Percentiles rank a stretch among this genome's conserved stretches.
phyloP scores from a whole-genome alignment of 257 asterid genomes.

The Phtheirospermum japonicum region DNA sequence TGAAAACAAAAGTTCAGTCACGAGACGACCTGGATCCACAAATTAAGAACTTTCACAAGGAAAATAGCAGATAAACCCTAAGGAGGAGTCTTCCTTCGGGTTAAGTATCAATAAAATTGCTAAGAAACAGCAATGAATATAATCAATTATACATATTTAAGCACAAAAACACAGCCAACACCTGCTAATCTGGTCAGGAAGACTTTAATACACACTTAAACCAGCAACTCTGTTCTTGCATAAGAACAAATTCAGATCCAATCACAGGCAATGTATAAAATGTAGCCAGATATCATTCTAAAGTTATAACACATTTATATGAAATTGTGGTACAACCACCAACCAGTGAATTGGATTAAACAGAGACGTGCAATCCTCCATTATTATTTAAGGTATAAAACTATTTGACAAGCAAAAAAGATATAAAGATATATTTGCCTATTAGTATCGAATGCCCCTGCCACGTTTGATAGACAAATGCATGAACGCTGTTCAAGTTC shows the following conservation, averaged over 20 bases:
- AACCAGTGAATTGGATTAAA: neutral
- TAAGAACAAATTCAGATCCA: conserved; percentile 6
- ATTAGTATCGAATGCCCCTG: neutral
- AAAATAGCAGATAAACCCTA: conserved; percentile 2
- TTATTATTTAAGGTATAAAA: neutral
- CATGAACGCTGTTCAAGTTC: conserved; percentile 3
- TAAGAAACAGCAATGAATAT: neutral
- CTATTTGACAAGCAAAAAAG: neutral
- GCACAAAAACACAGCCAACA: conserved; percentile 4
- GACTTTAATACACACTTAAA: conserved; percentile 12
- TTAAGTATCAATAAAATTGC: neutral
- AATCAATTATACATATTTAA: neutral
- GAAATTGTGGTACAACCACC: neutral
- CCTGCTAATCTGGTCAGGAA: neutral
- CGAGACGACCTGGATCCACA: conserved; percentile 21
- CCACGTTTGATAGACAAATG: conserved; percentile 13
- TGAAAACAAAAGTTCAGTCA: conserved; percentile 37
- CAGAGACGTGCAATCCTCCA: conserved; percentile 2
- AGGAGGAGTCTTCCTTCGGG: neutral
- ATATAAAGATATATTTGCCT: neutral
- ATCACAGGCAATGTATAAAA: neutral
- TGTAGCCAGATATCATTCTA: neutral
- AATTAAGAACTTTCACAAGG: conserved; percentile 3
- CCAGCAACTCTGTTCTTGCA: neutral
- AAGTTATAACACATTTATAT: neutral